Base-by-base conservation (phyloP, 2,329 filamentous ascomycete genomes). In the Ophiostoma perfectum region DNA sequence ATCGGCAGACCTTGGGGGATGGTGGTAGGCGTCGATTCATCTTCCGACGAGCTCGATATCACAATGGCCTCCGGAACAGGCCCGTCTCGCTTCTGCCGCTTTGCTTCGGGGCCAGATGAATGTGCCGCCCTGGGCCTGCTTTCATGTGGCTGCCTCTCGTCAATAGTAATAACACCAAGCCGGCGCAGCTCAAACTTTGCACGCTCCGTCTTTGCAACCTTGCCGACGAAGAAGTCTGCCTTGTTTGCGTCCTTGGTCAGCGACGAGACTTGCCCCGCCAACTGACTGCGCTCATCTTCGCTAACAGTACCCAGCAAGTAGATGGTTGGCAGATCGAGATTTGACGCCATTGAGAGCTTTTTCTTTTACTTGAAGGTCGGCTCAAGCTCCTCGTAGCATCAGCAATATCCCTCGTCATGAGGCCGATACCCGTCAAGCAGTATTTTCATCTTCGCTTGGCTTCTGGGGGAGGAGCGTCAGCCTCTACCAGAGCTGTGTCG, bases 111-210 rank as follows among this genome's bases (percentile, higher is more conserved):
- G 14, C 73, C 18, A 2, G 55, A 60, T 12, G 60, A 45, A 4
- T n/a, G 52, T 62, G 14, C n/a, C 44, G 5, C 6, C 60, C 3
- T 49, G 14, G 3, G 41, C 9, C 39, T 36, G 36, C n/a, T 63
- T 39, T 38, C 36, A 18, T 36, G 2, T 11, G n/a, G 18, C 8
- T 49, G 8, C 12, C 52, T 8, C 3, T 81, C 73, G 69, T 87
- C 85, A 67, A 85, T 81, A 0, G 87, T 87, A 55, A 78, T 76
- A 2, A 97, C 73, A 14, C 87, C 88, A 63, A 86, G 83, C 6
- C 86, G 83, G 67, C 91, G 84, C 70, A 98, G 80, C 78, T 98
- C 94, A 73, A 96, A 88, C 64, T 85, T 82, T 0, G 92, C 92
- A 18, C 94, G 84, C 73, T 87, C 84, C 72, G 86, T 88, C 68